A percentile compares a stretch with the other conserved stretches of the same genome.
phyloP scores from a whole-genome alignment of 2,329 filamentous ascomycete species.

The Massarina eburnea region DNA sequence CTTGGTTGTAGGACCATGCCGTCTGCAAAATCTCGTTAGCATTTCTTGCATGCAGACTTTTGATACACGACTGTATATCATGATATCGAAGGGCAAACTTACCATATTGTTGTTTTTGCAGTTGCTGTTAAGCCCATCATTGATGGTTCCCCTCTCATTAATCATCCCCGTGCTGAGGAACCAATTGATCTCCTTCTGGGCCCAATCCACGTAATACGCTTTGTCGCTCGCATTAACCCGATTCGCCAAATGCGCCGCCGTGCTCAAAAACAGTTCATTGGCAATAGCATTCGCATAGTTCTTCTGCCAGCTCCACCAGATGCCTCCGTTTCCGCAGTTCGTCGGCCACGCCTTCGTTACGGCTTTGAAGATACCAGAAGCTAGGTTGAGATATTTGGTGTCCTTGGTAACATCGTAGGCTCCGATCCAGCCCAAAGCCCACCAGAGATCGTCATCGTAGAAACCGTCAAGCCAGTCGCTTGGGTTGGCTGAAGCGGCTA shows the following conservation, averaged over 20 bases:
- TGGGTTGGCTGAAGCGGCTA: constrained; percentile 16
- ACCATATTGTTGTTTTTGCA: constrained; percentile 56
- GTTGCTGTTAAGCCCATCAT: constrained; percentile 54
- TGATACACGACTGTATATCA: not conserved
- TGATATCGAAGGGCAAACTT: constrained; percentile 4
- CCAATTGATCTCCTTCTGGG: constrained; percentile 54
- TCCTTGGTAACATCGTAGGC: constrained; percentile 57
- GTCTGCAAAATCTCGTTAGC: constrained; percentile 15
- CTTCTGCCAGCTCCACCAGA: constrained; percentile 52
- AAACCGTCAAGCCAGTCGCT: constrained; percentile 46
- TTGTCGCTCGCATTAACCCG: constrained; percentile 42
- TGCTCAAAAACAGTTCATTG: constrained; percentile 59
- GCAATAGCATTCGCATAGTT: constrained; percentile 57
- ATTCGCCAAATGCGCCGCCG: constrained; percentile 59
- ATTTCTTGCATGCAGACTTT: too few relatives aligned
- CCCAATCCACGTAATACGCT: constrained; percentile 48
- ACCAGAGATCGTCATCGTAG: constrained; percentile 56
- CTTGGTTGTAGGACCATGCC: constrained; percentile 62
- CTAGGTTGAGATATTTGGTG: constrained; percentile 49
- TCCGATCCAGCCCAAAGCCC: constrained; percentile 57
- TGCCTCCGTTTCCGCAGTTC: constrained; percentile 50
- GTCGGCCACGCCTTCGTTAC: constrained; percentile 43
- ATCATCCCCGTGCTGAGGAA: constrained; percentile 53
- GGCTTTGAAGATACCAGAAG: constrained; percentile 52
- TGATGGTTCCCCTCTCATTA: constrained; percentile 52